Evolutionary conservation across 2,329 filamentous ascomycete species (phyloP).

Genomic region (Colletotrichum noveboracense): DNA sequence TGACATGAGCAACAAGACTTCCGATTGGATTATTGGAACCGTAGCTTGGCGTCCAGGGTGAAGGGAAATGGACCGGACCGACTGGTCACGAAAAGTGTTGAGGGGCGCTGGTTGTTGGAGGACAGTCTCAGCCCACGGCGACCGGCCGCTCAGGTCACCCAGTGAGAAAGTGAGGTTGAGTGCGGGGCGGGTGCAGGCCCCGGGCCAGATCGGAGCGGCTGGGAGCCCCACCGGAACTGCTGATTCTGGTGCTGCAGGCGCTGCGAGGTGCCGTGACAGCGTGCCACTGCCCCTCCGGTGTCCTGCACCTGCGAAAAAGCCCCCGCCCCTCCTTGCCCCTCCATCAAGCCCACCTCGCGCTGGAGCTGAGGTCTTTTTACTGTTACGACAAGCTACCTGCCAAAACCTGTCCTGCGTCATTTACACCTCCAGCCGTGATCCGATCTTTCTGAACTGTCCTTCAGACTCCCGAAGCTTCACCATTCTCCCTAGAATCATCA

Average conservation of each 20-base stretch:
- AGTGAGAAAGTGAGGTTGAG: slow-evolving; percentile 8
- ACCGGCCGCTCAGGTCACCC: neutral
- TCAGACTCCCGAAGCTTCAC: neutral
- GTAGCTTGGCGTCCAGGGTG: neutral
- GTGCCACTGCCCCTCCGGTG: neutral
- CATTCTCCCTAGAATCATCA: neutral
- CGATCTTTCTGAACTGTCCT: neutral
- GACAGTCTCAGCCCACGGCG: slow-evolving; percentile 16
- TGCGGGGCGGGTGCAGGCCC: slow-evolving; percentile 17
- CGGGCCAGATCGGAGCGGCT: slow-evolving; percentile 12
- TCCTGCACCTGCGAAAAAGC: neutral
- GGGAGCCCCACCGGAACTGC: slow-evolving; percentile 8
- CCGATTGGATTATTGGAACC: neutral
- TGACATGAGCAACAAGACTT: neutral
- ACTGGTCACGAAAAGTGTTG: slow-evolving; percentile 17
- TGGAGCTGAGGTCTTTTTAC: slow-evolving; percentile 23
- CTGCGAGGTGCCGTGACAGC: slow-evolving; percentile 1
- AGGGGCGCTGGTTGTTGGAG: slow-evolving; percentile 16
- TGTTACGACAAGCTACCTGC: neutral
- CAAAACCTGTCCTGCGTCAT: slow-evolving; percentile 20
- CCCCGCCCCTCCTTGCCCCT: slow-evolving; percentile 12
- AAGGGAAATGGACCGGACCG: neutral
- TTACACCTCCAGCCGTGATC: slow-evolving; percentile 8
- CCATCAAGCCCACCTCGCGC: slow-evolving; percentile 20
- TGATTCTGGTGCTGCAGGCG: slow-evolving; percentile 6